Base-by-base conservation (phyloP, 2,329 filamentous ascomycete species). In the Ploettnerulaceae sp. region DNA sequence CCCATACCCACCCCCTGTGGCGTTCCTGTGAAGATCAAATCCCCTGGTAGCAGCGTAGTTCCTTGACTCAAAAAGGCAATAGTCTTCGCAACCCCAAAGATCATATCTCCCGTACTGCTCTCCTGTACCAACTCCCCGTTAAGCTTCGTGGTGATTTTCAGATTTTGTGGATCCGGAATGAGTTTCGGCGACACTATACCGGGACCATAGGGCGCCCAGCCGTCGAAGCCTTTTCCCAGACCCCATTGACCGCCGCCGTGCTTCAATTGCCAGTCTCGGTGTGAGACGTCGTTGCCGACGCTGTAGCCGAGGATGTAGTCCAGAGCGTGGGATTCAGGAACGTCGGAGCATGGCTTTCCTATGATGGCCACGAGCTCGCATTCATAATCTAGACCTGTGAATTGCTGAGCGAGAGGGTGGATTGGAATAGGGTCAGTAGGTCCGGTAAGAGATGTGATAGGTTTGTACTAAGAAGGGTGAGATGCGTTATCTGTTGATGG, bases 221-320 rank as follows among this genome's bases (percentile, higher is more conserved):
- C 81, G 64, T 89, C 84, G 54, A 86, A 88, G 3, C 82, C 80
- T 64, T 89, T 89, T 28, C 83, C 84, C 11, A 86, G 67, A 1
- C 74, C 76, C 82, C 83, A 87, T 66, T 88, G 84, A 1, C 81
- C 75, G 12, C 81, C 81, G 12, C 82, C 82, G 31, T 72, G 74
- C 63, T 81, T 76, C 50, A 86, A 65, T 66, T 88, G 84, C 82
- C 84, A 89, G 54, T 87, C 83, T 31, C 86, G 79, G 66, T 88
- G 84, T 8, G 82, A 87, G n/a, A 91, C 76, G 63, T 91, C 86
- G 65, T 91, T 86, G 44, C 85, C 84, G 25, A 86, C 76, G 2
- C 81, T 73, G 61, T 89, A 90, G 4, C 86, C 86, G 2, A 89
- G 70, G 2, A 90, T 82, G 58, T 86, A 82, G 42, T 82, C 69